phyloP scores from a whole-genome alignment of 305 asterid genomes.

The Solanum aculeatissimum region DNA sequence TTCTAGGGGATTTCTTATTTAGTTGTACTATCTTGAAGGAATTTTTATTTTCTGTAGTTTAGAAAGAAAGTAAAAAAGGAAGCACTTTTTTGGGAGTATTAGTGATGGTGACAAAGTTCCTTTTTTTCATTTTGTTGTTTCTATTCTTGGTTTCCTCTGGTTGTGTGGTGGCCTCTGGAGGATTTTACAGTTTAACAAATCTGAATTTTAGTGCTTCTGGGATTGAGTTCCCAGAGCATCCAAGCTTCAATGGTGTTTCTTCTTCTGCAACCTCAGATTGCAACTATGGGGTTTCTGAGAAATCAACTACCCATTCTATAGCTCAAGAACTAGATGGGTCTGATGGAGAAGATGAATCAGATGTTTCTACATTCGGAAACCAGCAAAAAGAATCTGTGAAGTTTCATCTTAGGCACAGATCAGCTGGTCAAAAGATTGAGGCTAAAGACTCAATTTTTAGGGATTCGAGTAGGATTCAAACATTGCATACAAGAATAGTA shows the following conservation, averaged over 20 bases:
- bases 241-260: conserved; percentile 37
- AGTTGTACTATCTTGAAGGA: neutral
- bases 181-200: neutral
- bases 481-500: conserved; percentile 43
- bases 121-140: conserved; percentile 11
- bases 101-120: conserved; percentile 35
- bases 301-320: neutral
- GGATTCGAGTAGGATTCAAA: conserved; percentile 62
- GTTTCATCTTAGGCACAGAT: conserved; percentile 48
- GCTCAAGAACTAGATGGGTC: neutral
- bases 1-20: neutral
- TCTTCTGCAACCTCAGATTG: conserved; percentile 41
- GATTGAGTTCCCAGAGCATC: conserved; percentile 33
- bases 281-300: conserved; percentile 10
- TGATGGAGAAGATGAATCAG: neutral
- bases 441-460: conserved; percentile 33
- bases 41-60: no score
- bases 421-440: conserved; percentile 14
- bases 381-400: conserved; percentile 27
- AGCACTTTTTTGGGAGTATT: neutral
- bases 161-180: conserved; percentile 22
- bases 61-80: neutral
- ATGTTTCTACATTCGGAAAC: neutral
- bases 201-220: conserved; percentile 30
- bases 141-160: conserved; percentile 20